These are phyloP conservation scores for Colletotrichum eremochloae DNA, from an alignment of 2,329 filamentous ascomycete species.

Conservation along the genomic window DNA sequence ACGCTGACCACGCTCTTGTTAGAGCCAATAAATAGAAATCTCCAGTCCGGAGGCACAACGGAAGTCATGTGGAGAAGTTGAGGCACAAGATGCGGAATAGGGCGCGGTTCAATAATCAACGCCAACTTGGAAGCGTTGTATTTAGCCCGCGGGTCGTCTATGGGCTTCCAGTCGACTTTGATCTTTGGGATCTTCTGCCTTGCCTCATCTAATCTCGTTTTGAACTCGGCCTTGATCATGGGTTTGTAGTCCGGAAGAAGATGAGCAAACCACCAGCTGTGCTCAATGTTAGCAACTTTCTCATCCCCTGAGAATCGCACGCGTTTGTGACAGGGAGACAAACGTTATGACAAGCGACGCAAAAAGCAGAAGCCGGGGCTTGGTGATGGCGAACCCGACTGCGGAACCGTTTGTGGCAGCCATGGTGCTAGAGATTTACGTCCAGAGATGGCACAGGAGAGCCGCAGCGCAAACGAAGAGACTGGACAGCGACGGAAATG, in stretches of 20 bases:
- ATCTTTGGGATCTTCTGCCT: conserved; percentile 56
- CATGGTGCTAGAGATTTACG: conserved; percentile 36
- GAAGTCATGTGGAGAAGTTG: conserved; percentile 65
- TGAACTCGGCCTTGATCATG: conserved; percentile 55
- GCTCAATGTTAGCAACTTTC: background rate
- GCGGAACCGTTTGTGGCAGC: conserved; percentile 30
- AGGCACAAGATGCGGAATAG: conserved; percentile 62
- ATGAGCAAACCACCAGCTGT: conserved; percentile 63
- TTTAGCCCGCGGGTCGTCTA: conserved; percentile 50
- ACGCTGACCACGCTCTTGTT: conserved; percentile 61
- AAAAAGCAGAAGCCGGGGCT: conserved; percentile 51
- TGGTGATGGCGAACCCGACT: conserved; percentile 51
- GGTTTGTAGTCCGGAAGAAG: conserved; percentile 60
- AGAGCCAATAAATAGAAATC: conserved; percentile 66
- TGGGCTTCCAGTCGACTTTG: conserved; percentile 56
- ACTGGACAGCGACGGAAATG: background rate
- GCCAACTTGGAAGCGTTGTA: conserved; percentile 66
- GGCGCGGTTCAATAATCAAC: conserved; percentile 64
- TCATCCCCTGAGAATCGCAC: no score
- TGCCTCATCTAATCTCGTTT: conserved; percentile 55
- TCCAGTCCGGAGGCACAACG: conserved; percentile 69
- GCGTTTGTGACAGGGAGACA: conserved; percentile 39
- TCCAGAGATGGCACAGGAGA: conserved; percentile 17
- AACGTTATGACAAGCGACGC: conserved; percentile 56
- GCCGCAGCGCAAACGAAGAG: conserved; percentile 1